These are phyloP conservation scores for Hemerocallis citrina DNA, from an alignment of 106 monocot species.

Conservation along the genomic window DNA sequence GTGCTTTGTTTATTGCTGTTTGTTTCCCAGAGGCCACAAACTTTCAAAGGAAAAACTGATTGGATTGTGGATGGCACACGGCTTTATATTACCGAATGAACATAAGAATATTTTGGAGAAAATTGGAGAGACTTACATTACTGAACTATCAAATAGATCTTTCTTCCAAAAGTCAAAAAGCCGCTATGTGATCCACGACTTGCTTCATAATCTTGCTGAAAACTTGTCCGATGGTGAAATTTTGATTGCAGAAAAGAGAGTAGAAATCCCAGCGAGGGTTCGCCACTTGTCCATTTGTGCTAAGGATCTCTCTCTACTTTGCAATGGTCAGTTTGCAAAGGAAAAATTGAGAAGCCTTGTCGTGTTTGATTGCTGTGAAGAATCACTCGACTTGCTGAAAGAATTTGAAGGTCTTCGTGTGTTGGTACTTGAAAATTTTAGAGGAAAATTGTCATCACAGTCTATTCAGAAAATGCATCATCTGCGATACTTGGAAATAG, in stretches of 20 bases:
- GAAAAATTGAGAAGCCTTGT: background rate
- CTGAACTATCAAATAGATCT: constrained; percentile 1
- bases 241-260: background rate
- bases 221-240: constrained; percentile 2
- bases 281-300: constrained; percentile 1
- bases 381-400: no score
- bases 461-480: background rate
- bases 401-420: background rate
- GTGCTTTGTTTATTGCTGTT: constrained; percentile 19
- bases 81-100: no score
- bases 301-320: background rate
- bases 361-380: background rate
- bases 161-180: background rate
- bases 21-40: constrained; percentile 10
- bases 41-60: background rate
- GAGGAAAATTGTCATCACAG: background rate
- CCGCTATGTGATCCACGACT: constrained; percentile 10
- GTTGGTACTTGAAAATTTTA: background rate
- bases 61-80: constrained; percentile 7
- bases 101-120: background rate
- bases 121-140: background rate
- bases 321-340: background rate
- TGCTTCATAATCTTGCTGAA: constrained; percentile 17
- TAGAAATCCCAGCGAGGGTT: background rate
- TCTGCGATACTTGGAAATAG: background rate